phyloP scores from a whole-genome alignment of 768 basidiomycete genomes.

The Leccinum obscurum region DNA sequence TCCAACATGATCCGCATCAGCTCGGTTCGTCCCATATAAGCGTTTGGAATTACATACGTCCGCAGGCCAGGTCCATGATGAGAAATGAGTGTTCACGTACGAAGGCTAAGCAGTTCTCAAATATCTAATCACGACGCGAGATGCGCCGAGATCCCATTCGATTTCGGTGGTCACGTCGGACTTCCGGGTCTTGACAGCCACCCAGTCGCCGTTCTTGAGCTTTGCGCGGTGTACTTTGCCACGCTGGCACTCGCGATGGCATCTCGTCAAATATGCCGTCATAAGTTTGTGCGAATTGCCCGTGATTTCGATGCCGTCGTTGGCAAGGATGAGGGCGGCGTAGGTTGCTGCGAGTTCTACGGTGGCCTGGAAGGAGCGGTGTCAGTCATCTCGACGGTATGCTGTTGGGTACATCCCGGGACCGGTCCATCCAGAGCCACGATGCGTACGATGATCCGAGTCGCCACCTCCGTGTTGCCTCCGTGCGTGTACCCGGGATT shows the following conservation, averaged over 20 bases:
- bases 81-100: background rate
- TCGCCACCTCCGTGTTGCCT: too few relatives aligned
- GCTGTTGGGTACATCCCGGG: conserved; percentile 11
- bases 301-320: conserved; percentile 96
- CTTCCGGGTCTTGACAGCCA: too few relatives aligned
- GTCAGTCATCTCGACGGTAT: background rate
- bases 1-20: background rate
- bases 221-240: too few relatives aligned
- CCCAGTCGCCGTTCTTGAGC: too few relatives aligned
- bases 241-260: too few relatives aligned
- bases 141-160: too few relatives aligned
- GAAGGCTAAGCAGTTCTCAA: conserved; percentile 4
- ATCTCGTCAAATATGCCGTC: too few relatives aligned
- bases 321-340: conserved; percentile 91
- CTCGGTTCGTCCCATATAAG: background rate
- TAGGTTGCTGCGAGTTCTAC: conserved; percentile 91
- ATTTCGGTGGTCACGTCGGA: too few relatives aligned
- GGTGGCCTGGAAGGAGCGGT: conserved; percentile 43
- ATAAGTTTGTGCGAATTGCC: conserved; percentile 27
- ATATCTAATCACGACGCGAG: too few relatives aligned
- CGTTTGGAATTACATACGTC: background rate
- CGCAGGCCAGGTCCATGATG: background rate
- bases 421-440: conserved; percentile 17
- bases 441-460: background rate
- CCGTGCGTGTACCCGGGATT: too few relatives aligned